Conservation (phyloP, 2,329 filamentous ascomycete species). For the Parascedosporium putredinis region DNA sequence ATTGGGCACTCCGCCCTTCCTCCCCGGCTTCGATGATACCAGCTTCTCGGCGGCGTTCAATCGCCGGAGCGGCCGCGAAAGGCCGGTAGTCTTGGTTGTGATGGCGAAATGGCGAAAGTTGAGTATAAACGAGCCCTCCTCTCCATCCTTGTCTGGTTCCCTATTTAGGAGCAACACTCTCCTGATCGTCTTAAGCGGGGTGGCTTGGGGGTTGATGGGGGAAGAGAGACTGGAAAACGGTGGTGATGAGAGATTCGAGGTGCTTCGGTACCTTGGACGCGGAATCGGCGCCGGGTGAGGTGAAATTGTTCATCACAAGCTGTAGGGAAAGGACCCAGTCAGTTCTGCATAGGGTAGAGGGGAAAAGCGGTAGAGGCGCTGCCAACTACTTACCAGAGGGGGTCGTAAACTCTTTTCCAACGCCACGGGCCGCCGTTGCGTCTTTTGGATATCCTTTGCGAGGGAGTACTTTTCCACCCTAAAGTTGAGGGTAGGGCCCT, state of each 20-base stretch:
- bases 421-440: constrained; percentile 75
- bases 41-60: constrained; percentile 80
- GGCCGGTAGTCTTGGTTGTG: constrained; percentile 73
- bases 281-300: constrained; percentile 42
- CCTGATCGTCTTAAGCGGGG: constrained; percentile 83
- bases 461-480: constrained; percentile 90
- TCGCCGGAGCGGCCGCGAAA: constrained; percentile 74
- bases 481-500: constrained; percentile 89
- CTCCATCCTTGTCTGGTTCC: constrained; percentile 44
- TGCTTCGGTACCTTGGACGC: constrained; percentile 76
- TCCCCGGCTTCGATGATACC: constrained; percentile 46
- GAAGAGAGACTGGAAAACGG: constrained; percentile 95
- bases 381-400: constrained; percentile 68
- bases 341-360: background rate
- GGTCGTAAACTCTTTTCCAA: constrained; percentile 75
- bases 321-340: constrained; percentile 17
- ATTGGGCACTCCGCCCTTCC: constrained; percentile 71
- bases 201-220: constrained; percentile 84
- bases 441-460: constrained; percentile 77
- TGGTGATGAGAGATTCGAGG: constrained; percentile 84
- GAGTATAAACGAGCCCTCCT: constrained; percentile 65
- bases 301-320: constrained; percentile 98
- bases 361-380: background rate
- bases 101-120: constrained; percentile 94
- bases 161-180: constrained; percentile 85